Evolutionary conservation across 1,139 yeast species (phyloP).

Genomic region (Meyerozyma smithsonii): DNA sequence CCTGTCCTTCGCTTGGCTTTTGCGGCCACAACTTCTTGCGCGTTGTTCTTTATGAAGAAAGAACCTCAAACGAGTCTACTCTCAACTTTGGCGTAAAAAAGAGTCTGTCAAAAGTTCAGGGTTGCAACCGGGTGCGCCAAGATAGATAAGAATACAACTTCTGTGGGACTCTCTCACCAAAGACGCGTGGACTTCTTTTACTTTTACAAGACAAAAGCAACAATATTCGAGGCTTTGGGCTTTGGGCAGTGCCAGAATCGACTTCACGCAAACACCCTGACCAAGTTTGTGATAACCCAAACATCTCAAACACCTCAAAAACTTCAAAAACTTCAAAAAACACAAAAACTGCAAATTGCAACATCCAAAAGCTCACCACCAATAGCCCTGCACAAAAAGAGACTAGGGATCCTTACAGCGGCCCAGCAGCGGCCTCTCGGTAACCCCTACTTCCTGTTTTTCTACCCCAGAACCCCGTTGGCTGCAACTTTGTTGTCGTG

Average conservation of each 20-base stretch:
- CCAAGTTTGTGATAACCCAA: too few species aligned
- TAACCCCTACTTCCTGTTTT: too few species aligned
- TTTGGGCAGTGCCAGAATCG: too few species aligned
- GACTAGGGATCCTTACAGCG: not conserved
- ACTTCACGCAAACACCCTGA: too few species aligned
- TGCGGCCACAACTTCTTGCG: not conserved
- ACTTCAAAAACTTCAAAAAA: too few species aligned
- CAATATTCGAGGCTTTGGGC: too few species aligned
- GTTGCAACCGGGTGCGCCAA: too few species aligned
- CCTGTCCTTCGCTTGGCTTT: not conserved
- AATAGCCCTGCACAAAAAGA: slow-evolving; percentile 7
- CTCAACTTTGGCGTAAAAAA: slow-evolving; percentile 56
- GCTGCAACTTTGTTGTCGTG: not conserved
- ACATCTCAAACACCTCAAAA: too few species aligned
- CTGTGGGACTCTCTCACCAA: too few species aligned
- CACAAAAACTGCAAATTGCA: too few species aligned
- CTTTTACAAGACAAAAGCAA: slow-evolving; percentile 58
- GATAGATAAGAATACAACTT: too few species aligned
- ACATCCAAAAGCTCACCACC: slow-evolving; percentile 8
- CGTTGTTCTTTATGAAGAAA: not conserved
- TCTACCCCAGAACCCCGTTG: not conserved
- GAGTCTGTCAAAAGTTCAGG: slow-evolving; percentile 61
- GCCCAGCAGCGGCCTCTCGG: too few species aligned
- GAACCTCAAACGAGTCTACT: slow-evolving; percentile 12
- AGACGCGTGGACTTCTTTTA: slow-evolving; percentile 83